These are phyloP conservation scores for Nakazawaea populi DNA, from an alignment of 805 yeast species.

Conservation along the genomic window DNA sequence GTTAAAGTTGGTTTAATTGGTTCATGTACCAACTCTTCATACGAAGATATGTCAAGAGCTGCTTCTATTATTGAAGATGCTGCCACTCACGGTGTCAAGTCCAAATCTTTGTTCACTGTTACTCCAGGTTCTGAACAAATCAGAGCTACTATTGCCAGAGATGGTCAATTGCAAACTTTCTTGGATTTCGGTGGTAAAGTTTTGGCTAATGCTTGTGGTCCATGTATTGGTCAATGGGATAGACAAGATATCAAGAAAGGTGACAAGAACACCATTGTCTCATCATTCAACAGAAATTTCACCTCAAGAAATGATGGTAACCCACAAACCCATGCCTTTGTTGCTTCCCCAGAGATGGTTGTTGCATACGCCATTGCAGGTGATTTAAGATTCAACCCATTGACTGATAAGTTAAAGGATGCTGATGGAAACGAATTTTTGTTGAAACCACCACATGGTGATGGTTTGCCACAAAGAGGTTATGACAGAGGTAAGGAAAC, in stretches of 20 bases:
- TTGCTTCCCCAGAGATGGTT: conserved; percentile 97
- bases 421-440: conserved; percentile 68
- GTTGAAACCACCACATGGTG: conserved; percentile 77
- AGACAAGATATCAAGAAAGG: conserved; percentile 64
- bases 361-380: conserved; percentile 97
- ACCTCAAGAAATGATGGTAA: conserved; percentile 98
- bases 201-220: conserved; percentile 98
- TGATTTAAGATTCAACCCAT: conserved; percentile 85
- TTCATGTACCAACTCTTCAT: conserved; percentile 96
- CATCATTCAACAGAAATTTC: conserved; percentile 97
- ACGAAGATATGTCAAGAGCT: conserved; percentile 97
- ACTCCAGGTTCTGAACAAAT: conserved; percentile 99
- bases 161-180: conserved; percentile 79
- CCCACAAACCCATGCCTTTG: conserved; percentile 94
- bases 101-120: conserved; percentile 87
- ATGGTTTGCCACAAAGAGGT: conserved; percentile 76
- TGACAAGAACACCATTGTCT: conserved; percentile 83
- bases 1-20: conserved; percentile 95
- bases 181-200: conserved; percentile 87
- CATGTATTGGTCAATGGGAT: conserved; percentile 99
- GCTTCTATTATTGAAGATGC: conserved; percentile 89
- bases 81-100: conserved; percentile 75
- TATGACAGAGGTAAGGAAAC: conserved; percentile 66
- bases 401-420: conserved; percentile 74
- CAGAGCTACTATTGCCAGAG: conserved; percentile 94